phyloP scores from a whole-genome alignment of 2,329 filamentous ascomycete species.

The Arthroderma sp. region DNA sequence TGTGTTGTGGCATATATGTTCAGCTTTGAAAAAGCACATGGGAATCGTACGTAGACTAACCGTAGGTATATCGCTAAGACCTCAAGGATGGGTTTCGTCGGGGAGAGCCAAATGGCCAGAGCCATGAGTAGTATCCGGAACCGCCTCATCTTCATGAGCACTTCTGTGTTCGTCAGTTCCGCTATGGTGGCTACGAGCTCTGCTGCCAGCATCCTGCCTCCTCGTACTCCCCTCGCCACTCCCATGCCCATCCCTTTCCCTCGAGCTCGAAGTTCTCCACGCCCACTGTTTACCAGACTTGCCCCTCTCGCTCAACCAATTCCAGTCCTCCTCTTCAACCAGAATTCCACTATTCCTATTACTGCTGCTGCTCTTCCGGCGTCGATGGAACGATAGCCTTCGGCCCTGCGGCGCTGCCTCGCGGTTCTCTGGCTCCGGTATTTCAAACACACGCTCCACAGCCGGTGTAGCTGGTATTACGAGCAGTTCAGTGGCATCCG shows the following conservation, averaged over 20 bases:
- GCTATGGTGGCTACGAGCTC: not conserved
- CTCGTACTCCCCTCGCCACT: not conserved
- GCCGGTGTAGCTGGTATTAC: slow-evolving; percentile 11
- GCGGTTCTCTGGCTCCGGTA: slow-evolving; percentile 1
- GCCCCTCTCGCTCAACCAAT: slow-evolving; percentile 14
- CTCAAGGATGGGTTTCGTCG: too few relatives aligned
- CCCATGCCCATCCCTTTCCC: slow-evolving; percentile 5
- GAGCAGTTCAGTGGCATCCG: slow-evolving; percentile 13
- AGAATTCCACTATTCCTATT: slow-evolving; percentile 11
- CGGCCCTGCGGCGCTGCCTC: not conserved
- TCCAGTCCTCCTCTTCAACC: slow-evolving; percentile 17
- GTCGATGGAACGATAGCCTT: slow-evolving; percentile 4
- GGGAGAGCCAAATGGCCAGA: not conserved
- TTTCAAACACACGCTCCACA: slow-evolving; percentile 2
- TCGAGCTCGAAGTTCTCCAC: slow-evolving; percentile 9
- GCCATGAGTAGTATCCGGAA: not conserved
- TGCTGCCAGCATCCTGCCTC: not conserved
- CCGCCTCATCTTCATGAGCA: not conserved
- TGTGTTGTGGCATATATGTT: too few relatives aligned
- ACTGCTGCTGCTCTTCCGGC: slow-evolving; percentile 11
- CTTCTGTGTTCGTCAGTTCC: not conserved
- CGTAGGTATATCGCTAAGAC: too few relatives aligned
- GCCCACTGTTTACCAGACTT: slow-evolving; percentile 14
- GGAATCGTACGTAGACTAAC: too few relatives aligned
- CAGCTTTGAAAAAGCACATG: too few relatives aligned